Evolutionary conservation across 768 basidiomycete species (phyloP).

Genomic region (Tylopilus plumbeoviolaceoides): DNA sequence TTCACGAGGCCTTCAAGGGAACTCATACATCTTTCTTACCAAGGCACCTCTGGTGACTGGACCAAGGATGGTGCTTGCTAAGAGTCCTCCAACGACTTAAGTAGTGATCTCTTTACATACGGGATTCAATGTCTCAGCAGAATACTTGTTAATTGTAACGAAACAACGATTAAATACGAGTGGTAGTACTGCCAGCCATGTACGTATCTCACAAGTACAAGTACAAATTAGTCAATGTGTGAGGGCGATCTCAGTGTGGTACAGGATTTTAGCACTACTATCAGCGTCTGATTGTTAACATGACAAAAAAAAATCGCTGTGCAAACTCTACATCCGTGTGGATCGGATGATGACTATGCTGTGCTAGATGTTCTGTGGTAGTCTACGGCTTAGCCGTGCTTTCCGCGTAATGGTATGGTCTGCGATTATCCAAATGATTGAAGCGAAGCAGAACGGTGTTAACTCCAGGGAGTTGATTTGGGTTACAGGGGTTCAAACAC

Average conservation of each 20-base stretch:
- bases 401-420: background rate
- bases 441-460: background rate
- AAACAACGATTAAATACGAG: background rate
- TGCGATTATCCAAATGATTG: background rate
- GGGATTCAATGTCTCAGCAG: too few relatives aligned
- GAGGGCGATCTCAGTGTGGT: background rate
- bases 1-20: background rate
- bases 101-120: background rate
- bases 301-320: background rate
- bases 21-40: background rate
- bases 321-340: background rate
- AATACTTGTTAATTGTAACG: background rate
- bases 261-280: background rate
- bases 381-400: background rate
- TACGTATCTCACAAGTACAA: background rate
- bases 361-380: background rate
- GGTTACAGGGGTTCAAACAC: background rate
- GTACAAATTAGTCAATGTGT: background rate
- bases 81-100: background rate
- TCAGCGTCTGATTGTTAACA: background rate
- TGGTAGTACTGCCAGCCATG: background rate
- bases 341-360: background rate
- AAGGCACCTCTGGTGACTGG: conserved; percentile 53
- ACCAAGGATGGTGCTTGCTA: conserved; percentile 52
- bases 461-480: background rate